Percentiles rank a stretch among this genome's conserved stretches.
phyloP scores from a whole-genome alignment of 805 yeast genomes.

The Komagataella kurtzmanii region DNA sequence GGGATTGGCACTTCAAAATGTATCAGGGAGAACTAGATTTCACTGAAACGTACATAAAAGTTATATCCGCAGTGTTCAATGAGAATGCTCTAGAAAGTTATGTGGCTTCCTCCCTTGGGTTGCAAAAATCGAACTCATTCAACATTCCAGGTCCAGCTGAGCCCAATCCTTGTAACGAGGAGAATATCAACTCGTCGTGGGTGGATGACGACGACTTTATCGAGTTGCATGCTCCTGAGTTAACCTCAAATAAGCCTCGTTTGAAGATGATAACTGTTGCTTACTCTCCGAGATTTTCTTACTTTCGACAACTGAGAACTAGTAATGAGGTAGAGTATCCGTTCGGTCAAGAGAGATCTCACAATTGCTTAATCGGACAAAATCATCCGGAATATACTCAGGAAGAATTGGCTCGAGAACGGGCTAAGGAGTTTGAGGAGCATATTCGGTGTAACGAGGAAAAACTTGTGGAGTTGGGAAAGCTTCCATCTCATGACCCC shows the following conservation, averaged over 20 bases:
- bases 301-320: conserved; percentile 42
- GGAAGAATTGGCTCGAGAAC: conserved; percentile 23
- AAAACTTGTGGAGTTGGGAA: neutral
- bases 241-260: conserved; percentile 22
- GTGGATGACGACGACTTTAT: conserved; percentile 62
- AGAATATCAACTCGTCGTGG: conserved; percentile 28
- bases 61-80: conserved; percentile 30
- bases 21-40: conserved; percentile 51
- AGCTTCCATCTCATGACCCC: neutral
- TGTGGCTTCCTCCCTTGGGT: neutral
- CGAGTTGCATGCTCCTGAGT: conserved; percentile 45
- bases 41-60: conserved; percentile 43
- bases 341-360: conserved; percentile 52
- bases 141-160: neutral
- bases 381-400: conserved; percentile 47
- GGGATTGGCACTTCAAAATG: conserved; percentile 31
- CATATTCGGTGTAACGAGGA: conserved; percentile 19
- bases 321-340: conserved; percentile 33
- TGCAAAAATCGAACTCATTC: neutral
- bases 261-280: conserved; percentile 39
- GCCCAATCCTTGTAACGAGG: conserved; percentile 6
- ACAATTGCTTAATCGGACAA: conserved; percentile 46
- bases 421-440: conserved; percentile 24
- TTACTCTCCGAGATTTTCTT: conserved; percentile 50
- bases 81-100: neutral